Percentiles rank a stretch among this genome's conserved stretches.
phyloP scores from a whole-genome alignment of 345 rosid genomes.

The Turnera subulata region DNA sequence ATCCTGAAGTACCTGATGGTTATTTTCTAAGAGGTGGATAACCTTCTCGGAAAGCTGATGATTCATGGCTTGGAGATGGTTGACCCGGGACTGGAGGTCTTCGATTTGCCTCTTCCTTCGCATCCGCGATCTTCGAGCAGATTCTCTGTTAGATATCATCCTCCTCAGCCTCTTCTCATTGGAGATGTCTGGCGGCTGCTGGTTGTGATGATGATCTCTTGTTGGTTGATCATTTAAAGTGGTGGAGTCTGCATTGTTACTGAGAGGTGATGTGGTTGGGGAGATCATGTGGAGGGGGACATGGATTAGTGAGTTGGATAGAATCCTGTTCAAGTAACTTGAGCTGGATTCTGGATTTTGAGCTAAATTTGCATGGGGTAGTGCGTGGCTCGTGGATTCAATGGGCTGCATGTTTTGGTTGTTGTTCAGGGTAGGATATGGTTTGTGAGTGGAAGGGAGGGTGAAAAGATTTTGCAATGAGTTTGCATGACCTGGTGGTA shows the following conservation, averaged over 20 bases:
- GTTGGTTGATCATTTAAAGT: conserved; percentile 27
- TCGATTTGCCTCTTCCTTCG: conserved; percentile 73
- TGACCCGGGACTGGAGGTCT: conserved; percentile 63
- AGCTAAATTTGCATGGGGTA: conserved; percentile 22
- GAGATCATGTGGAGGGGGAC: conserved; percentile 32
- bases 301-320: conserved; percentile 25
- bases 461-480: conserved; percentile 17
- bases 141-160: conserved; percentile 73
- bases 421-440: conserved; percentile 6
- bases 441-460: conserved; percentile 15
- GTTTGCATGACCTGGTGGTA: conserved; percentile 9
- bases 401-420: conserved; percentile 14
- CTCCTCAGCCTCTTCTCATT: conserved; percentile 61
- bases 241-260: conserved; percentile 22
- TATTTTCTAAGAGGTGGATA: conserved; percentile 53
- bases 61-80: conserved; percentile 51
- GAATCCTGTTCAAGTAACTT: conserved; percentile 15
- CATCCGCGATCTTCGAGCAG: conserved; percentile 66
- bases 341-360: conserved; percentile 37
- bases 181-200: conserved; percentile 1
- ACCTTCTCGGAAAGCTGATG: conserved; percentile 65
- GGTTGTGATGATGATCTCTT: conserved; percentile 8
- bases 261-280: conserved; percentile 25
- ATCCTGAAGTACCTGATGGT: conserved; percentile 66
- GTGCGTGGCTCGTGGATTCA: conserved; percentile 16